phyloP scores from a whole-genome alignment of 345 rosid species.

The Populus davidiana region DNA sequence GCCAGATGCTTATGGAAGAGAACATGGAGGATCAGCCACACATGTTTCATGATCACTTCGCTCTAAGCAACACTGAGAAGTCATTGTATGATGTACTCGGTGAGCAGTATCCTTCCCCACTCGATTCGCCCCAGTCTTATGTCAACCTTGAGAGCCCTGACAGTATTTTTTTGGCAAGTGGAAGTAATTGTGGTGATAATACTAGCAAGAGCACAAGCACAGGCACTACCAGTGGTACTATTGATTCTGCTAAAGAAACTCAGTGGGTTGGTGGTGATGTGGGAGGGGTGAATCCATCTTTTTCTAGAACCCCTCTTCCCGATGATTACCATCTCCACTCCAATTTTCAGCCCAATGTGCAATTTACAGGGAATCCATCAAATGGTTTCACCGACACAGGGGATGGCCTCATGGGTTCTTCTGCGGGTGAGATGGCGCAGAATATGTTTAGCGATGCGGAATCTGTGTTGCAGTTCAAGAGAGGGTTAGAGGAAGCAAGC shows the following conservation, averaged over 20 bases:
- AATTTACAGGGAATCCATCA: conserved; percentile 17
- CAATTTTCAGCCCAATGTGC: conserved; percentile 6
- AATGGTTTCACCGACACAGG: conserved; percentile 11
- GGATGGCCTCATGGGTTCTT: conserved; percentile 28
- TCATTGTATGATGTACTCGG: conserved; percentile 24
- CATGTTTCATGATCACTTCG: conserved; percentile 25
- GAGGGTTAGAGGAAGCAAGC: conserved; percentile 80
- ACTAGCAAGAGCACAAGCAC: conserved; percentile 1
- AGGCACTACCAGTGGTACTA: background rate
- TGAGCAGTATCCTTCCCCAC: conserved; percentile 13
- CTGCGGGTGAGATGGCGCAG: conserved; percentile 36
- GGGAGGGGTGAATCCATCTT: conserved; percentile 3
- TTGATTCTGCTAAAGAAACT: background rate
- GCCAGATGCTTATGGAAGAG: conserved; percentile 33
- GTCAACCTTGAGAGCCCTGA: conserved; percentile 21
- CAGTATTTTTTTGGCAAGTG: conserved; percentile 14
- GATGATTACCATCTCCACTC: conserved; percentile 14
- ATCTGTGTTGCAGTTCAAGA: conserved; percentile 61
- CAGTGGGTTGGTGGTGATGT: conserved; percentile 9
- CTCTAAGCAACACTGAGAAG: conserved; percentile 24
- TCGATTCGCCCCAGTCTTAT: conserved; percentile 1
- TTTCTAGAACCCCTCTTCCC: conserved; percentile 12
- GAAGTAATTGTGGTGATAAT: conserved; percentile 11
- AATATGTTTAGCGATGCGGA: conserved; percentile 54
- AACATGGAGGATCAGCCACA: conserved; percentile 26